These are phyloP conservation scores for Fusarium sp. DNA, from an alignment of 2,329 filamentous ascomycete species.

Conservation along the genomic window DNA sequence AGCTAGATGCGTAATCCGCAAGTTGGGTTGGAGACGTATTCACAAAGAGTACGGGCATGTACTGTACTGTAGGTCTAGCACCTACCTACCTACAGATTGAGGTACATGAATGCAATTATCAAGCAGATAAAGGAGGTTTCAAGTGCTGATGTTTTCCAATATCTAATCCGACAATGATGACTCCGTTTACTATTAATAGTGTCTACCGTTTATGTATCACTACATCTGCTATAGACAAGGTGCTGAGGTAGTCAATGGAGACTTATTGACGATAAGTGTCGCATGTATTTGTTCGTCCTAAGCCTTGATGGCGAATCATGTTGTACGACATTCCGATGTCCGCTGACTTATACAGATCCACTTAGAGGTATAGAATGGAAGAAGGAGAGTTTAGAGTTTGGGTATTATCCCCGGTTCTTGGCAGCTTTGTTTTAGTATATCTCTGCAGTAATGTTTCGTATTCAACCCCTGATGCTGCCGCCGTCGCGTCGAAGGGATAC, in stretches of 20 bases:
- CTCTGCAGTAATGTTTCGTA: background rate
- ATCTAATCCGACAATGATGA: background rate
- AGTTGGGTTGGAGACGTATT: background rate
- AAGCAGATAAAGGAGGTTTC: background rate
- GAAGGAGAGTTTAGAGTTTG: background rate
- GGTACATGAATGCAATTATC: background rate
- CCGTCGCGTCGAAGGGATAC: background rate
- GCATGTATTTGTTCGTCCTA: background rate
- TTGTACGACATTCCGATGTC: background rate
- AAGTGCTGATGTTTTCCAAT: background rate
- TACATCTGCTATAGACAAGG: background rate
- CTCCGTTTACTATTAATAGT: background rate
- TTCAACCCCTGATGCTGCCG: background rate
- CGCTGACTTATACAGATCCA: conserved; percentile 3
- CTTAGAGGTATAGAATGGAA: background rate
- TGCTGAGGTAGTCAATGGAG: background rate
- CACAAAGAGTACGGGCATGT: background rate
- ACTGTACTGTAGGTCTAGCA: background rate
- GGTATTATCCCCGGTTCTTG: background rate
- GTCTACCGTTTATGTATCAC: background rate
- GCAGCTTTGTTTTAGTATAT: conserved; percentile 2
- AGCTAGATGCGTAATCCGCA: background rate
- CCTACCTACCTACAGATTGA: background rate
- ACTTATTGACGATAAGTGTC: background rate
- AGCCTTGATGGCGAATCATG: background rate